Evolutionary conservation across 441 rosid genomes (phyloP), one percentile per base, ranked within the genome.

Genomic region (Caryocar brasiliense): DNA sequence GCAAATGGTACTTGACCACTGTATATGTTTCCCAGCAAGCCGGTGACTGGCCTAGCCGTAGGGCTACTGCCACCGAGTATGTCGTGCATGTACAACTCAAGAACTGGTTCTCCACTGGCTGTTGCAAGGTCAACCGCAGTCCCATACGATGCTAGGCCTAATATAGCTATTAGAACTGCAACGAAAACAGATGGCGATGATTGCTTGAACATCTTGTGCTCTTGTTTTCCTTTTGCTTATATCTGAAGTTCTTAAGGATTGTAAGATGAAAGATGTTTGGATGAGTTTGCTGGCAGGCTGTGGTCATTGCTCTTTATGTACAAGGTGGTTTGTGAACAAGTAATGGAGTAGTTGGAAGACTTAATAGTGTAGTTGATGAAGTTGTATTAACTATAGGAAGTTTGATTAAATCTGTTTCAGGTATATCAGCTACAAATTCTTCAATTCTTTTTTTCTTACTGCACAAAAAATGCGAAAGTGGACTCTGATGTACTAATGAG

Each of bases 1-100:
- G 97, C 95, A 49, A 84, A 90, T 25, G 97, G 95, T 25, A 90
- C 97, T 51, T 83, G 95, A 12, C 95, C 94, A 10, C 70, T 77
- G 62, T 86, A 90, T 24, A 90, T 90, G 79, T 79, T 82, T 3
- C 98, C 98, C 5, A 84, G 75, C 72, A 90, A 65, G 61, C 98
- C 98, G 0, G 98, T 90, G 67, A 90, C 59, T 0, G 95, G 95
- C 47, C 95, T 82, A 0, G 95, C 94, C 0, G 95, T 82, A 2
- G 95, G 95, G 61, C 64, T 86, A 65, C 81, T 70, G 19, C 97
- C 97, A 0, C 94, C 95, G 0, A 86, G 85, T 60, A 86, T 63
- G 76, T 90, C 98, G 45, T 86, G 98, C 95, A 86, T 77, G 72
- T 71, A 90, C 47, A 90, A 70, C 57, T 90, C 98, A 13, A 90